Evolutionary conservation across 768 basidiomycete species (phyloP), one percentile per base, ranked within the genome.

Genomic region (Amanita polypyramis): DNA sequence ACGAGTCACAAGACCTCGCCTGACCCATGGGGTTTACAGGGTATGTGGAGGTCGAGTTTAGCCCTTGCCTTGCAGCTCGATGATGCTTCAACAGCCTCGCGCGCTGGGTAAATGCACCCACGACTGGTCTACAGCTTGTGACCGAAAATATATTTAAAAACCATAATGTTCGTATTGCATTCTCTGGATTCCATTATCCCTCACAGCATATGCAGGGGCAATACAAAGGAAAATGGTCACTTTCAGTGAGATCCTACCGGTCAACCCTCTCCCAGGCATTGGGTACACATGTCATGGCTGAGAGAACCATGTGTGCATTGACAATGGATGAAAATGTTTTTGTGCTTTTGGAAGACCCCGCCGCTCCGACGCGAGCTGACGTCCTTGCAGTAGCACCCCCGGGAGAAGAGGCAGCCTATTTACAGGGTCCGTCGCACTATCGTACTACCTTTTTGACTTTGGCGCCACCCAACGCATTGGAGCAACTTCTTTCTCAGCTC

Each of bases 291-390:
- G 55, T 76, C 20, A 67, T 66, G 12, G 64, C 74, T 2, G 86
- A 89, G 58, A 74, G 86, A 25, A 75, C 75, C 1, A 85, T 90
- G 77, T 83, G 75, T 54, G 69, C 85, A 14, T 69, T 90, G 15
- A 85, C 84, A 1, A 84, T 88, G 82, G 78, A 81, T 49, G 78
- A 88, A 38, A 82, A 83, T 54, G 83, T 85, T 20, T 90, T 87
- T 59, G 85, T 88, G 19, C 72, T 81, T 5, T 65, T 89, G 20
- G 87, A 89, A 56, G 86, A 90, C 60, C 82, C 83, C 29, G 65
- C 72, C 8, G 84, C 84, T 8, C 87, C 85, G 0, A 76, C 71
- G 30, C 74, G 79, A 50, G 74, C 73, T 44, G 86, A 87, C 49
- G 71, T 83, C 17, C 62, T 72, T 14, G 66, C 66, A 27, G 69